phyloP scores from a whole-genome alignment of 352 stramenopile genomes.

The Salisapilia sapeloensis region DNA sequence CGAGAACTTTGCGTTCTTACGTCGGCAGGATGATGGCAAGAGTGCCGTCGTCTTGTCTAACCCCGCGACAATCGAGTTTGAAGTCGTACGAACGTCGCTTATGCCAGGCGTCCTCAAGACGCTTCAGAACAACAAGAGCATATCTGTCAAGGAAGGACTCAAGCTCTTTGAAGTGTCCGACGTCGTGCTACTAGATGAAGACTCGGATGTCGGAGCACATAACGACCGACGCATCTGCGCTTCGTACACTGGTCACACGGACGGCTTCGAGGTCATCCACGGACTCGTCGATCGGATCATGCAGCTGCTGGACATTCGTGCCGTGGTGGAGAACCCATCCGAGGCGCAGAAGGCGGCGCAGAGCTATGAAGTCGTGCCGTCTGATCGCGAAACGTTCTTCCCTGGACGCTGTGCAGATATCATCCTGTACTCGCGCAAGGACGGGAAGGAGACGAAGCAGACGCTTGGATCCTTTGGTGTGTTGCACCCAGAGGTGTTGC shows the following conservation, averaged over 20 bases:
- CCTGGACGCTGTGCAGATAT: slow-evolving; percentile 91
- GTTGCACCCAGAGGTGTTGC: slow-evolving; percentile 95
- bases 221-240: slow-evolving; percentile 94
- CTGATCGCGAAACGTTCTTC: slow-evolving; percentile 85
- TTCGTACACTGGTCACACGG: slow-evolving; percentile 92
- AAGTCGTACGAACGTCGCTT: slow-evolving; percentile 97
- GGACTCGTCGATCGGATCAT: slow-evolving; percentile 98
- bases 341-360: slow-evolving; percentile 48
- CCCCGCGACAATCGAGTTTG: slow-evolving; percentile 98
- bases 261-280: slow-evolving; percentile 99
- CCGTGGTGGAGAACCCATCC: slow-evolving; percentile 40
- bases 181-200: slow-evolving; percentile 91
- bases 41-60: slow-evolving; percentile 94
- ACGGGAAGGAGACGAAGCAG: slow-evolving; percentile 27
- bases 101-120: slow-evolving; percentile 97
- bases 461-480: slow-evolving; percentile 94
- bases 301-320: slow-evolving; percentile 90
- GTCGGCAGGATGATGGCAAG: slow-evolving; percentile 58
- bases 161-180: slow-evolving; percentile 99
- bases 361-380: slow-evolving; percentile 61
- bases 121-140: slow-evolving; percentile 96
- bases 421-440: slow-evolving; percentile 70
- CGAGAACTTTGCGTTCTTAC: slow-evolving; percentile 96
- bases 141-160: slow-evolving; percentile 93
- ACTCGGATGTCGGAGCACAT: slow-evolving; percentile 87